Base-by-base conservation (phyloP, 2,329 filamentous ascomycete genomes). In the Sporothrix mexicana region DNA sequence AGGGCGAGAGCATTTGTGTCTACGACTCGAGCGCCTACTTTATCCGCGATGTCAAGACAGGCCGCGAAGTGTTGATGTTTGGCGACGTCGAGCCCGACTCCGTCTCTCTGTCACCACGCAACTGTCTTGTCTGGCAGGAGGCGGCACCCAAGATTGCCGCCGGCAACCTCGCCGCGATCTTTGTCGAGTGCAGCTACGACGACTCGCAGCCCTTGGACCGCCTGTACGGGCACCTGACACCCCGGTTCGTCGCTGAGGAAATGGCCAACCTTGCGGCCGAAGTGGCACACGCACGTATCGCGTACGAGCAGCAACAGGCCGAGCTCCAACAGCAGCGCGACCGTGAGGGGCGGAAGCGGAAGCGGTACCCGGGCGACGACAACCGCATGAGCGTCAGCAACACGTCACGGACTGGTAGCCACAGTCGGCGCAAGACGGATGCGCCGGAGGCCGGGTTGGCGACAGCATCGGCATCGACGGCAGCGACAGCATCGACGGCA, bases 101-200 rank as follows among this genome's bases (percentile, higher is more conserved):
- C 9, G 82, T 98, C 36, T 97, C 94, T 0, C 82, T 95, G 1
- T 91, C 89, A 1, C 94, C 95, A 0, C 90, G 95, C 30, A 98
- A 96, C 76, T 83, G 87, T n/a, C 85, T 86, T 15, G 90, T 99
- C 15, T 99, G 96, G 96, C 87, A 89, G 76, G 93, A 96, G 78
- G 95, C 95, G 0, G 95, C 95, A 0, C 92, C 92, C 9, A 97
- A 97, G 79, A 90, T 99, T 36, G 92, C 86, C 0, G 83, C 86
- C 0, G 93, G 93, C 1, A 85, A 87, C 3, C 86, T 99, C 0
- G 88, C 86, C 0, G 95, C 92, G 12, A 92, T 99, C 13, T 95
- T 98, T 79, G 97, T 99, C 77, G 96, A 99, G 84, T 98, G 95
- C 81, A 97, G 93, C 74, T 99, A 95, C 80, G 92, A 94, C 74